Conservation (phyloP, 176 grass and related monocot species). For the Puya raimondii region DNA sequence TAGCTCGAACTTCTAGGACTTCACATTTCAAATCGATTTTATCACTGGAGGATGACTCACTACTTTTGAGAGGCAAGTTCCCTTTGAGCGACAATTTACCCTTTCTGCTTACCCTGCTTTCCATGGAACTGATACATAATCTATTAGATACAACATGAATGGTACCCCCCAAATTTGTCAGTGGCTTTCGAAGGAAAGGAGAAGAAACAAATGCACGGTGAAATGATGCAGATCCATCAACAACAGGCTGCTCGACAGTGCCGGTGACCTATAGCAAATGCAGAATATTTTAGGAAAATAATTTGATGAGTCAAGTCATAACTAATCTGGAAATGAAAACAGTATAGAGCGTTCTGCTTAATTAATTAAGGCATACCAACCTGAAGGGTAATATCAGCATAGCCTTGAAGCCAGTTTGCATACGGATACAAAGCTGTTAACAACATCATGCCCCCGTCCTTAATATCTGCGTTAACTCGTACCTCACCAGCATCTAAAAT, state of each 20-base stretch:
- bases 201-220: constrained; percentile 77
- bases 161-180: constrained; percentile 77
- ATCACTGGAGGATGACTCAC: constrained; percentile 60
- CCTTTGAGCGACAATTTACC: constrained; percentile 91
- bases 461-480: constrained; percentile 93
- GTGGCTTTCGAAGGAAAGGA: constrained; percentile 71
- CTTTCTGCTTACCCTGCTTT: constrained; percentile 92
- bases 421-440: constrained; percentile 85
- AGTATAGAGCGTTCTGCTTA: neutral
- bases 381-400: constrained; percentile 93
- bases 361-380: constrained; percentile 22
- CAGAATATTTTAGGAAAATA: neutral
- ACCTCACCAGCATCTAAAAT: constrained; percentile 79
- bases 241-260: constrained; percentile 89
- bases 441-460: constrained; percentile 95
- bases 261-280: constrained; percentile 61
- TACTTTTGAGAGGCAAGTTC: constrained; percentile 69
- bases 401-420: constrained; percentile 92
- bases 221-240: constrained; percentile 96
- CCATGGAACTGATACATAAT: constrained; percentile 76
- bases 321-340: neutral
- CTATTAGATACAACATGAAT: constrained; percentile 78
- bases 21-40: constrained; percentile 99
- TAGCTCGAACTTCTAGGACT: constrained; percentile 86
- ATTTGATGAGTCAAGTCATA: neutral